phyloP scores from a whole-genome alignment of 2,329 filamentous ascomycete species.

The Hymenoscyphus occultus region DNA sequence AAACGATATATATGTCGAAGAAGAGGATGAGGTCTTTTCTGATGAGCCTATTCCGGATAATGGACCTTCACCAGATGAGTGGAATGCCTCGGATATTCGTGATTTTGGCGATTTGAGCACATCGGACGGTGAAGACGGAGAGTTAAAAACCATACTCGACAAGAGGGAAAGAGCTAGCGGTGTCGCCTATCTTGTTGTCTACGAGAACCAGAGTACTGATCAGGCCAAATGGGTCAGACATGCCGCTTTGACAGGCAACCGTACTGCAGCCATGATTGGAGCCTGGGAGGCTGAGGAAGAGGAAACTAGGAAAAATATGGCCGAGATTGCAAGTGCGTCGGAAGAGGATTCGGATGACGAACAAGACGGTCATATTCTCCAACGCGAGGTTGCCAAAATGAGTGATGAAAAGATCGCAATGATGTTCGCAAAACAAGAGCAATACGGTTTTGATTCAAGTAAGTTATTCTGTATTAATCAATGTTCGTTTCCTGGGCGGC shows the following conservation, averaged over 20 bases:
- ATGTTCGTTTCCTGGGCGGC: background rate
- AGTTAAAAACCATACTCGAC: constrained; percentile 43
- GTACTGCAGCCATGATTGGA: constrained; percentile 34
- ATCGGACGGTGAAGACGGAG: constrained; percentile 44
- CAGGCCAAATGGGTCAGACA: constrained; percentile 49
- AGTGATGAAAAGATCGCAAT: constrained; percentile 62
- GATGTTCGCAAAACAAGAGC: constrained; percentile 58
- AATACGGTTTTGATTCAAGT: constrained; percentile 58
- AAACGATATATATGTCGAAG: constrained; percentile 39
- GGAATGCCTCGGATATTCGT: constrained; percentile 44
- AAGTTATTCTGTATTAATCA: constrained; percentile 49
- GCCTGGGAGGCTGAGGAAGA: constrained; percentile 37
- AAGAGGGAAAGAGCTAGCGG: constrained; percentile 45
- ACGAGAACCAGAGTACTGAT: constrained; percentile 42
- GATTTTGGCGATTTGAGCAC: constrained; percentile 50
- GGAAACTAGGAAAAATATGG: constrained; percentile 30
- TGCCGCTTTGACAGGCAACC: constrained; percentile 34
- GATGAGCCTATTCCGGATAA: constrained; percentile 18
- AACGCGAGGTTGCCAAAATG: constrained; percentile 43
- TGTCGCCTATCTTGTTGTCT: constrained; percentile 51
- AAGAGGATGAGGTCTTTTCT: constrained; percentile 20
- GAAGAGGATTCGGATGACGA: constrained; percentile 34
- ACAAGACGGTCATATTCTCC: constrained; percentile 37
- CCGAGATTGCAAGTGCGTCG: constrained; percentile 28
- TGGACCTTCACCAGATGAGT: constrained; percentile 31